Conservation (phyloP, 1,139 yeast species). For the Lizanozyma gosingica region DNA sequence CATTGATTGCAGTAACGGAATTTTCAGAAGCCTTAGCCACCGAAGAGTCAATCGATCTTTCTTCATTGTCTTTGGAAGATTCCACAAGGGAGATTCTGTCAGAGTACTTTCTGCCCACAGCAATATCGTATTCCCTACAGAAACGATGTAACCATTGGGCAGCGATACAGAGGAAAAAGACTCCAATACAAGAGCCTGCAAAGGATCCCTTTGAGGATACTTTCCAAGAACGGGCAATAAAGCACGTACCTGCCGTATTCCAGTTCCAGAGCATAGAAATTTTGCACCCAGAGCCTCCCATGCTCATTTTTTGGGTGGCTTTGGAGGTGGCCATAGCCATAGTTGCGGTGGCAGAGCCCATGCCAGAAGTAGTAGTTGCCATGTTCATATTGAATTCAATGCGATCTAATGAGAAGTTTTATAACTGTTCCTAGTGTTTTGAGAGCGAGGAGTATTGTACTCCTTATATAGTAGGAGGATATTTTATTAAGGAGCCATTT, state of each 20-base stretch:
- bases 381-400: not conserved
- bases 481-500: too few relatives aligned
- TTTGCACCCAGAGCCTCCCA: slow-evolving; percentile 16
- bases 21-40: not conserved
- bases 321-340: not conserved
- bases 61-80: not conserved
- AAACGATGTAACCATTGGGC: slow-evolving; percentile 51
- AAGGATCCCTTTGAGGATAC: slow-evolving; percentile 49
- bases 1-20: not conserved
- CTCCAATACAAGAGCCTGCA: slow-evolving; percentile 66
- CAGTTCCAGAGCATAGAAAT: slow-evolving; percentile 37
- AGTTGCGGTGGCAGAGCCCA: not conserved
- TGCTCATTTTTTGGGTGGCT: slow-evolving; percentile 5
- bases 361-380: not conserved
- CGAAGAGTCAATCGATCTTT: not conserved
- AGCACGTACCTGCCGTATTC: slow-evolving; percentile 53
- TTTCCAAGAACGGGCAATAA: slow-evolving; percentile 59
- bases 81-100: not conserved
- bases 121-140: slow-evolving; percentile 45
- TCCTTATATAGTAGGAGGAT: too few relatives aligned
- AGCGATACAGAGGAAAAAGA: slow-evolving; percentile 46
- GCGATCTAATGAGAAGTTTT: too few relatives aligned
- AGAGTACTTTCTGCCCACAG: slow-evolving; percentile 16
- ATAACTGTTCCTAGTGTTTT: too few relatives aligned
- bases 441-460: too few relatives aligned